Base-by-base conservation (phyloP, 1,284 basidiomycete species). In the Moesziomyces globuligerus region DNA sequence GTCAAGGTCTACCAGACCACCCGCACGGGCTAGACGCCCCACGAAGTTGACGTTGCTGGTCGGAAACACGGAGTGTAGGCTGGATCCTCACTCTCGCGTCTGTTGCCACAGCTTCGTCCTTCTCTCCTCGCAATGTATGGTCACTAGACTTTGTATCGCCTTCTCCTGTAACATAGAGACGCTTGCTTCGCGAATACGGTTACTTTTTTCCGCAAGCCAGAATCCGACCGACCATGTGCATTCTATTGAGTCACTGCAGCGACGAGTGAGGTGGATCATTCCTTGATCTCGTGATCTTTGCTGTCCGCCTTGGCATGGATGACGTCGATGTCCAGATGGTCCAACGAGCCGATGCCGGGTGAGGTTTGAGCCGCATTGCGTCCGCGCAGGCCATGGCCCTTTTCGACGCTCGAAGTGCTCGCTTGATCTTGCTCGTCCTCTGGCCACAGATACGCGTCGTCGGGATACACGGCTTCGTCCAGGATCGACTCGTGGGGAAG, bases 1-100 rank as follows among this genome's bases (percentile, higher is more conserved):
- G 64, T 74, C 41, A 74, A 72, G 54, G 39, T 74, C 23, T 74
- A 74, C 47, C 72, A 74, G 56, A 71, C 62, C 28, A 17, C 3
- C 3, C 48, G 62, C 23, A 72, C 51, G 17, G 18, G 24, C 1
- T 71, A 66, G 52, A 18, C n/a, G 10, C 28, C 7, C 7, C 23
- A 13, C 23, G 26, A 4, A 15, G 13, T n/a, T 21, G 4, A 41
- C 4, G 20, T 29, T 34, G 41, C 45, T 48, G 49, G 53, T 53
- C 53, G 53, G 53, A 48, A 56, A 52, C 37, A 49, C 41, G 20
- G 20, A 18, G 15, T 15, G 6, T n/a, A 46, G 39, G 44, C 52
- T 55, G 39, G 53, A 24, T 15, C 28, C 36, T 18, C 20, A 18
- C 21, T 9, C 18, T 23, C 32, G 37, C 32, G 32, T 34, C 41